These are phyloP conservation scores for Diaporthe citrichinensis DNA, from an alignment of 2,329 filamentous ascomycete species.

Conservation along the genomic window DNA sequence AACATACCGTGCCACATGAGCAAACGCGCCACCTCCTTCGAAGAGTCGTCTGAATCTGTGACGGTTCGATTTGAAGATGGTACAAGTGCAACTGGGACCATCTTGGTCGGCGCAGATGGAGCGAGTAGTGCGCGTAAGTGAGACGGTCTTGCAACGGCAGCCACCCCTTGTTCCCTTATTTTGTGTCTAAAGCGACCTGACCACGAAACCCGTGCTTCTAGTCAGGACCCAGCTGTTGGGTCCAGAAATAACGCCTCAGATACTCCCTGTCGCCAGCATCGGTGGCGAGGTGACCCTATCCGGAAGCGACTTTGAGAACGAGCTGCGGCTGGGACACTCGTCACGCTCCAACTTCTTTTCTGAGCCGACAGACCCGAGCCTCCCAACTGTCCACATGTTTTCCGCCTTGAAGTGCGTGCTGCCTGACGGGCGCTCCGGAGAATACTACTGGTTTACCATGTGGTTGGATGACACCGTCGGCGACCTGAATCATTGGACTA, in stretches of 20 bases:
- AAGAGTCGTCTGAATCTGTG: background rate
- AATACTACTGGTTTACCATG: conserved; percentile 1
- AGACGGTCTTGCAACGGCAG: background rate
- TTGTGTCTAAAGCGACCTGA: background rate
- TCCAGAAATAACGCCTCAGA: background rate
- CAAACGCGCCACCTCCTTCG: background rate
- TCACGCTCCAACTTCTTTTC: background rate
- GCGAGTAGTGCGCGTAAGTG: background rate
- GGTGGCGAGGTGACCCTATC: background rate
- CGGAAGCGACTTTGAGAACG: conserved; percentile 8
- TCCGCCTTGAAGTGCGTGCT: background rate
- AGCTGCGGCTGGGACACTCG: conserved; percentile 4
- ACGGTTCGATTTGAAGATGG: conserved; percentile 4
- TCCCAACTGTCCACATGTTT: background rate
- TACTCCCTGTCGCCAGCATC: background rate
- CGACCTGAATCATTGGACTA: background rate
- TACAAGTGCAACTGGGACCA: conserved; percentile 1
- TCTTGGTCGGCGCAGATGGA: conserved; percentile 1
- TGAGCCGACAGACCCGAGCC: background rate
- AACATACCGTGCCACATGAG: conserved; percentile 5
- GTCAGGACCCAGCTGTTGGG: background rate
- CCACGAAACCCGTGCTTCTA: background rate
- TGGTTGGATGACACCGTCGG: background rate
- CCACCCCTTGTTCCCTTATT: no score
- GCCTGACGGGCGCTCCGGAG: background rate